Base-by-base conservation (phyloP, 495 filamentous ascomycete species). In the Penicillium ochrochloron region DNA sequence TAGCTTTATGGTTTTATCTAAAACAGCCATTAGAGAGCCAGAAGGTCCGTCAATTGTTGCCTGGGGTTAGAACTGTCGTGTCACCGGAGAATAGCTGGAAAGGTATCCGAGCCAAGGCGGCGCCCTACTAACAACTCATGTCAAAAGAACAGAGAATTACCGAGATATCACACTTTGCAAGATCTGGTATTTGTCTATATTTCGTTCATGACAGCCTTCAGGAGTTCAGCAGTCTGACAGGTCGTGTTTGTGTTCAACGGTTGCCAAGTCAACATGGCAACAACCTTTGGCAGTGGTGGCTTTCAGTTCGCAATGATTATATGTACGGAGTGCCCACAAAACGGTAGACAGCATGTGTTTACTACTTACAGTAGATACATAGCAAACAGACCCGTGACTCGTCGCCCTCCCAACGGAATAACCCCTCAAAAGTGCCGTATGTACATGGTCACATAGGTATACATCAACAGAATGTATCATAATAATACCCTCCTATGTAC, bases 201-300 rank as follows among this genome's bases (percentile, higher is more conserved):
- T 12, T 23, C 11, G n/a, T 23, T 46, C 9, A 44, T 44, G 5
- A 44, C 42, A 6, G 19, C n/a, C 42, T 44, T 44, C 42, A 9
- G 25, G 4, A 27, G 25, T 27, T 27, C 25, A 44, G 2, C 23
- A 14, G 42, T 66, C 51, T 48, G 66, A 68, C 59, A 66, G 60
- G 59, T 68, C 63, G 34, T 54, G 39, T 35, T 31, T 37, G 9
- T 48, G 44, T 48, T 23, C 10, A 57, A 37, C 59, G 31, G 66
- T 68, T 68, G 66, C 66, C 63, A 54, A 68, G 66, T 66, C 66
- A 68, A 68, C 66, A 57, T 17, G 15, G 23, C 21, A 48, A 48
- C 44, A 48, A 48, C 23, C 10, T 25, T 48, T 44, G 42, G 5
- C 10, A 52, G 34, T n/a, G 21, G 53, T 53, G 59, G 29, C 23